phyloP scores from a whole-genome alignment of 306 rosid genomes.

The Cucurbita moschata region DNA sequence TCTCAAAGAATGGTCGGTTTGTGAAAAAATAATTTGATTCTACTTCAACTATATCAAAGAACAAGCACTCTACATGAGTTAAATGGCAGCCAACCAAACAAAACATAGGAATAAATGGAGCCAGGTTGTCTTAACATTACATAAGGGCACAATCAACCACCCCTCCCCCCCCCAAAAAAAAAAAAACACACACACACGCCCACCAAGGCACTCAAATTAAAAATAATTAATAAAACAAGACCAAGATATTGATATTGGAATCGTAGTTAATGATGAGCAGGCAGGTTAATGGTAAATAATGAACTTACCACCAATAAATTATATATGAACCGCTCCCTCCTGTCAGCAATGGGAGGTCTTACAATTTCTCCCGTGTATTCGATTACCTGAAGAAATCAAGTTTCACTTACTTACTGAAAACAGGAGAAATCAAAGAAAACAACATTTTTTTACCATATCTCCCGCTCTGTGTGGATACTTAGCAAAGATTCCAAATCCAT shows the following conservation, averaged over 20 bases:
- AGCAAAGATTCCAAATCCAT: conserved; percentile 97
- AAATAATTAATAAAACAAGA: too few species aligned
- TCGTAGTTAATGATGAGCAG: background rate
- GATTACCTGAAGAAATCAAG: conserved; percentile 51
- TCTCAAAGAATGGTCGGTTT: background rate
- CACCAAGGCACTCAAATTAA: too few species aligned
- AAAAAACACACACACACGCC: too few species aligned
- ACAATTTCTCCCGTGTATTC: conserved; percentile 95
- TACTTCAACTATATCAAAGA: background rate
- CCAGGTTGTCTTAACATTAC: too few species aligned
- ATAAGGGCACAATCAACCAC: too few species aligned
- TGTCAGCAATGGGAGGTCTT: conserved; percentile 88
- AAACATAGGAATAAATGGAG: background rate
- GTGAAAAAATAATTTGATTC: background rate
- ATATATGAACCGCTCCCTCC: conserved; percentile 93
- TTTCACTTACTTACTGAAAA: background rate
- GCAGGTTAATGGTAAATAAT: conserved; percentile 2
- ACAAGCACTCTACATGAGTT: background rate
- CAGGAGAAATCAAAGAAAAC: background rate
- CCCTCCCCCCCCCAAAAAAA: too few species aligned
- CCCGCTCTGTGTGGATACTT: conserved; percentile 97
- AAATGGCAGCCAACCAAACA: background rate
- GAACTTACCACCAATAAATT: conserved; percentile 88
- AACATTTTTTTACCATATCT: conserved; percentile 57
- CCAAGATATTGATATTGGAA: background rate